phyloP scores from a whole-genome alignment of 805 yeast species.

The Komagataella mondaviorum region DNA sequence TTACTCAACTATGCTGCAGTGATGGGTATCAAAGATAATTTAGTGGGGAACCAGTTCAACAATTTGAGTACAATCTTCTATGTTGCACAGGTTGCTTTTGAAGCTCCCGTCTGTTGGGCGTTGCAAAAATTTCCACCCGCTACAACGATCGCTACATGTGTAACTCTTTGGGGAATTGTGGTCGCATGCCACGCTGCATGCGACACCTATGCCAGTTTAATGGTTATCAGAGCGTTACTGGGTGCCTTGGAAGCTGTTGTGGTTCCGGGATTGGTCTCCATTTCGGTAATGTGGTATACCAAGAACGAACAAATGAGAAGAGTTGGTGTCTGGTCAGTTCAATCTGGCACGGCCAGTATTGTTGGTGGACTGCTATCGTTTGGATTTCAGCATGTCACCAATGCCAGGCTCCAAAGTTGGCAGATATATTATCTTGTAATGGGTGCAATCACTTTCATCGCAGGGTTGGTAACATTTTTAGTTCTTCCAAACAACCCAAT shows the following conservation, averaged over 20 bases:
- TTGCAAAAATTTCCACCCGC: conserved; percentile 42
- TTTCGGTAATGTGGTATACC: conserved; percentile 19
- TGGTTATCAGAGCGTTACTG: conserved; percentile 38
- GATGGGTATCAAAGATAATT: conserved; percentile 41
- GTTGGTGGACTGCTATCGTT: conserved; percentile 33
- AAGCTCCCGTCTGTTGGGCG: conserved; percentile 26
- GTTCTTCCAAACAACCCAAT: conserved; percentile 38
- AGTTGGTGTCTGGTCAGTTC: conserved; percentile 20
- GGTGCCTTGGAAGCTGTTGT: conserved; percentile 23
- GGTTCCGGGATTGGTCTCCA: conserved; percentile 19
- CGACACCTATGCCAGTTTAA: conserved; percentile 34
- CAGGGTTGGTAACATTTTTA: conserved; percentile 30
- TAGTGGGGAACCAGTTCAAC: conserved; percentile 4
- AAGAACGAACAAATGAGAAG: conserved; percentile 17
- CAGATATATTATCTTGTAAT: conserved; percentile 44
- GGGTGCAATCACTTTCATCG: conserved; percentile 36
- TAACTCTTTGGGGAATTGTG: conserved; percentile 40
- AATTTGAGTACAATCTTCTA: conserved; percentile 18
- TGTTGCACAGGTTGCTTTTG: conserved; percentile 31
- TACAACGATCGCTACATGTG: conserved; percentile 31
- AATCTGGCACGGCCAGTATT: conserved; percentile 27
- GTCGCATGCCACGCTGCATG: conserved; percentile 40
- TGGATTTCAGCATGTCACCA: conserved; percentile 37
- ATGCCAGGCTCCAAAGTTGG: conserved; percentile 35
- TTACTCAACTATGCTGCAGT: conserved; percentile 48